A percentile compares a stretch with the other conserved stretches of the same genome.
These are phyloP conservation scores for Harringtonia aguacate DNA, from an alignment of 2,329 filamentous ascomycete species.

Conservation along the genomic window DNA sequence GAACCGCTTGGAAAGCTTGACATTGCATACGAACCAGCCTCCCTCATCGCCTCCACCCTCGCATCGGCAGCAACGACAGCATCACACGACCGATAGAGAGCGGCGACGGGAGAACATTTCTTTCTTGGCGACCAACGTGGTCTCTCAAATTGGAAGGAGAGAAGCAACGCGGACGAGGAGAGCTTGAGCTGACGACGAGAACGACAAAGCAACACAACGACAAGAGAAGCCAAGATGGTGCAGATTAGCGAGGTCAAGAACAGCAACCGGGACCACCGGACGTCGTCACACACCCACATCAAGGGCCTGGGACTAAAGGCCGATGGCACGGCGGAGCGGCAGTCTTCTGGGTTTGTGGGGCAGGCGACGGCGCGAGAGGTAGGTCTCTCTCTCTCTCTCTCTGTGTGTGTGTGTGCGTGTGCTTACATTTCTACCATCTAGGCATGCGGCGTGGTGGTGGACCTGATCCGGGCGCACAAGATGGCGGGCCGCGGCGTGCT, in stretches of 20 bases:
- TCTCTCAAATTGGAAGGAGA: no score
- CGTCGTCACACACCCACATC: conserved; percentile 95
- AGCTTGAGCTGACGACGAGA: no score
- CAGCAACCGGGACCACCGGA: conserved; percentile 90
- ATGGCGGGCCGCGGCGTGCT: conserved; percentile 94
- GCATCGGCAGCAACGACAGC: background rate
- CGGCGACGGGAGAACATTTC: no score
- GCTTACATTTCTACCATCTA: conserved; percentile 20
- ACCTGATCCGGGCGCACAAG: conserved; percentile 90
- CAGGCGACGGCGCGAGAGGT: conserved; percentile 85
- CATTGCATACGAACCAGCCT: background rate
- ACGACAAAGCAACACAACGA: background rate
- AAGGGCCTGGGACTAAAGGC: conserved; percentile 79
- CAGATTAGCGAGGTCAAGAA: conserved; percentile 92
- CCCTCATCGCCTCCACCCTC: background rate
- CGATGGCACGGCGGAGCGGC: conserved; percentile 76
- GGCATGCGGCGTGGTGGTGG: conserved; percentile 93
- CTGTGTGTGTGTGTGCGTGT: background rate
- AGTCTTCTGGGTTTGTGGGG: conserved; percentile 78
- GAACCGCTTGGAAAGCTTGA: background rate
- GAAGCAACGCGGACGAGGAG: no score
- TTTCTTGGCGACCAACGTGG: no score
- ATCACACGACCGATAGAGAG: background rate
- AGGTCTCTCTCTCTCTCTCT: conserved; percentile 15
- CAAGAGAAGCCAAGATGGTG: conserved; percentile 50